Evolutionary conservation across 2,329 filamentous ascomycete genomes (phyloP).

Genomic region (Diaporthe sp.): DNA sequence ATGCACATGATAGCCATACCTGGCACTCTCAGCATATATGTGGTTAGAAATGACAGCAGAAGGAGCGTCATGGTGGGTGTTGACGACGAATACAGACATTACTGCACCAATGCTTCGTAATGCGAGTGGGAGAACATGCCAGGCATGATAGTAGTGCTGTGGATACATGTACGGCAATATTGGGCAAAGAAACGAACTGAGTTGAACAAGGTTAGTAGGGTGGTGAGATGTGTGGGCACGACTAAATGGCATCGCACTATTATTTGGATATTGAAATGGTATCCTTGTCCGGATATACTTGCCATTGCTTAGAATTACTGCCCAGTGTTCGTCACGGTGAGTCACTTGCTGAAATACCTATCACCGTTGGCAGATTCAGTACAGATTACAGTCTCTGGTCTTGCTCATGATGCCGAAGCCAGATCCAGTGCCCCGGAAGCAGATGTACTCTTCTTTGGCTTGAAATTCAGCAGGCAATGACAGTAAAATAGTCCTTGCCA

Average conservation of each 20-base stretch:
- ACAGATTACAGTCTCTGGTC: no score
- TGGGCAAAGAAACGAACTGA: no score
- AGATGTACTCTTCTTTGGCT: neutral
- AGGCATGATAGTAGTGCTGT: neutral
- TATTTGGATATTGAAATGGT: neutral
- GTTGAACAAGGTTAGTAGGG: neutral
- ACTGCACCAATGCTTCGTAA: no score
- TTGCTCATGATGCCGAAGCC: neutral
- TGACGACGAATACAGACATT: no score
- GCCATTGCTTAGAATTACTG: no score
- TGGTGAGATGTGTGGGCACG: neutral
- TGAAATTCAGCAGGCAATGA: neutral
- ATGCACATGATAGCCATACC: neutral
- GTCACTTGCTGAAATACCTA: no score
- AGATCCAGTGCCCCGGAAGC: neutral
- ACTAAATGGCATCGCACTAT: neutral
- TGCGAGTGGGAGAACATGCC: no score
- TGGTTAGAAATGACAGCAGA: neutral
- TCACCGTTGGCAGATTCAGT: no score
- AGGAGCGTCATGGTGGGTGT: neutral
- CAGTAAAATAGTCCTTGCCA: neutral
- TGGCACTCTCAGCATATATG: neutral
- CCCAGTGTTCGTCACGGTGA: no score
- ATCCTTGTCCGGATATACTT: rapidly evolving
- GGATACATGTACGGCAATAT: neutral